Evolutionary conservation across 129 eudicot species (phyloP).

Genomic region (Flaveria sonorensis): DNA sequence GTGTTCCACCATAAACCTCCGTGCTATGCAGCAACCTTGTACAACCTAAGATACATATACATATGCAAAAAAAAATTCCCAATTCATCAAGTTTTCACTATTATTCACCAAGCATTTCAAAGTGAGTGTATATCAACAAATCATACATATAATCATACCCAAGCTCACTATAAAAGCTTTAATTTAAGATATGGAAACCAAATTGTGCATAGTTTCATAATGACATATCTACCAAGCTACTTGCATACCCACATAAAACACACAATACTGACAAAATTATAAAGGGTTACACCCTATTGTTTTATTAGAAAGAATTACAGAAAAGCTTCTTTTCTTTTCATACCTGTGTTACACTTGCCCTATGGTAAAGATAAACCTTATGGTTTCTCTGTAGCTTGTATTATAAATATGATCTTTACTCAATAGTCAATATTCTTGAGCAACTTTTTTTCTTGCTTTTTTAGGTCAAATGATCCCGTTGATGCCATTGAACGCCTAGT

Average conservation of each 20-base stretch:
- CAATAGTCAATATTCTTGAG: slow-evolving; percentile 23
- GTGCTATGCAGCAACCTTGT: neutral
- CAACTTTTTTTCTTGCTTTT: slow-evolving; percentile 18
- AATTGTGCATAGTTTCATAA: neutral
- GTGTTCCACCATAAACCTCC: neutral
- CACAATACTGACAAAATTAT: neutral
- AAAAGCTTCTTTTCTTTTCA: neutral
- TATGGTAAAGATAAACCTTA: neutral
- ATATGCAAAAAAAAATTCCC: neutral
- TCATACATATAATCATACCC: neutral
- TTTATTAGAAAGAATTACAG: neutral
- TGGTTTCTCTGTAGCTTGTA: neutral
- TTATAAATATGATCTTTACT: neutral
- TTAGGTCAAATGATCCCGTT: slow-evolving; percentile 79
- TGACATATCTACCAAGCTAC: neutral
- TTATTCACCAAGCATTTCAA: neutral
- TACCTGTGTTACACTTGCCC: neutral
- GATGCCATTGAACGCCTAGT: slow-evolving; percentile 94
- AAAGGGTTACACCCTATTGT: neutral
- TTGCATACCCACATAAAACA: neutral
- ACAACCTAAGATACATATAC: neutral
- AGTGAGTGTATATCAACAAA: neutral
- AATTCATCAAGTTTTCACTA: neutral
- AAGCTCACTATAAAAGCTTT: neutral
- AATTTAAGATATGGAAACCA: neutral